Percentiles rank a stretch among this genome's conserved stretches.
Conservation (phyloP, 169 alveolate species). For the Plasmodium adleri region DNA sequence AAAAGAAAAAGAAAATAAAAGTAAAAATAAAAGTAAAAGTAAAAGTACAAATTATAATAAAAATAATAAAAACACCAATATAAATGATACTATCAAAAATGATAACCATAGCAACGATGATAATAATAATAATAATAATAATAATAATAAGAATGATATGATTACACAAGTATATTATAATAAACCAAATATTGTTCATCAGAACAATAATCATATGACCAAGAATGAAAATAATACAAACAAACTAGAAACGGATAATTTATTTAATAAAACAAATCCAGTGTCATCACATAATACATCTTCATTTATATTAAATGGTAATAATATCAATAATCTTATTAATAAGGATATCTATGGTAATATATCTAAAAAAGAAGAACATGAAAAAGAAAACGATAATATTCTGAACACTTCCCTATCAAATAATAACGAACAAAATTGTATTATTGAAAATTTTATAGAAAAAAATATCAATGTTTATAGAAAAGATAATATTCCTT, state of each 20-base stretch:
- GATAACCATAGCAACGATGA: not conserved
- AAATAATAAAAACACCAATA: not conserved
- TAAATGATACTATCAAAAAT: not conserved
- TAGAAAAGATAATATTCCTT: not conserved
- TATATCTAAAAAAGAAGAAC: not conserved
- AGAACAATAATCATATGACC: not conserved
- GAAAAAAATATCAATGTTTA: slow-evolving; percentile 14
- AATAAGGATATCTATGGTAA: too few species aligned
- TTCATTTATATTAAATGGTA: too few species aligned
- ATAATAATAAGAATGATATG: too few species aligned
- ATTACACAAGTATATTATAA: too few species aligned
- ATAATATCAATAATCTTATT: too few species aligned
- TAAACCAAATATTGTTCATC: too few species aligned
- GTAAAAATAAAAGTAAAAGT: too few species aligned
- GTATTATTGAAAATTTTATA: slow-evolving; percentile 57
- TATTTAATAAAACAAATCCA: not conserved
- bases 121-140: too few species aligned
- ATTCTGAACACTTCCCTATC: not conserved
- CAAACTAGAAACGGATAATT: not conserved
- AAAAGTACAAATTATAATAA: not conserved
- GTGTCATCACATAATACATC: not conserved
- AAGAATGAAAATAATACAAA: not conserved
- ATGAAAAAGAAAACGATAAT: not conserved
- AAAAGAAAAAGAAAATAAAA: not conserved
- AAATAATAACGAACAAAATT: slow-evolving; percentile 48